Percentiles rank a stretch among this genome's conserved stretches.
Evolutionary conservation across 805 yeast genomes (phyloP).

Genomic region (Grigorovia transvaalensis): DNA sequence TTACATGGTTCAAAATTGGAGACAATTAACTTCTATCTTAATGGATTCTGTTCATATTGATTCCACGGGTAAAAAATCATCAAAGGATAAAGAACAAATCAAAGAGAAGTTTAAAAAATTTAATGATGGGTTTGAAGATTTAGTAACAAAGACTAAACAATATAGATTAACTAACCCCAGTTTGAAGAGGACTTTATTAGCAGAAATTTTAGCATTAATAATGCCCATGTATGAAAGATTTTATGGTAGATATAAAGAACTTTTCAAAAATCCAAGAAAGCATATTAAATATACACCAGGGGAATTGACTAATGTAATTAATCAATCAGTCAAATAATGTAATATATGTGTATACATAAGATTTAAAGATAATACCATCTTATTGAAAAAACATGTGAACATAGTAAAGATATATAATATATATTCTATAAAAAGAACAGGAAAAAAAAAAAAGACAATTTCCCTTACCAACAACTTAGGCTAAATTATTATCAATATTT

Average conservation of each 20-base stretch:
- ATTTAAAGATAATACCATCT: too few relatives aligned
- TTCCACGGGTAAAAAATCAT: slow-evolving; percentile 42
- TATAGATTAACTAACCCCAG: slow-evolving; percentile 57
- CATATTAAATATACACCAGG: slow-evolving; percentile 29
- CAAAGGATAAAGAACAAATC: slow-evolving; percentile 67
- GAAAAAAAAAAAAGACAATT: too few relatives aligned
- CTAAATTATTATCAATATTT: not conserved
- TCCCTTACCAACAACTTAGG: not conserved
- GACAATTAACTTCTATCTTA: slow-evolving; percentile 59
- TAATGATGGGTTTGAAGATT: slow-evolving; percentile 73
- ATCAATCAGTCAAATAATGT: slow-evolving; percentile 16
- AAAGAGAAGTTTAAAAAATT: slow-evolving; percentile 79
- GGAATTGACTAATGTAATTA: slow-evolving; percentile 21
- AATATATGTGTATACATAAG: not conserved
- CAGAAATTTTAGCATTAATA: slow-evolving; percentile 62
- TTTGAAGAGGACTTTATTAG: slow-evolving; percentile 50
- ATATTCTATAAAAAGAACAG: not conserved
- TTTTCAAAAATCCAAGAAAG: slow-evolving; percentile 29
- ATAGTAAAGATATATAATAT: too few relatives aligned
- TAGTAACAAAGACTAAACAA: slow-evolving; percentile 53
- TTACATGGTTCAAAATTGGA: slow-evolving; percentile 71
- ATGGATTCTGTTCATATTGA: slow-evolving; percentile 65
- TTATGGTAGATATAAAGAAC: slow-evolving; percentile 47
- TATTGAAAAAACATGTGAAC: too few relatives aligned
- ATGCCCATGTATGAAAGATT: slow-evolving; percentile 79